These are phyloP conservation scores for Shiraia bambusicola DNA, from an alignment of 2,329 filamentous ascomycete species.

Conservation along the genomic window DNA sequence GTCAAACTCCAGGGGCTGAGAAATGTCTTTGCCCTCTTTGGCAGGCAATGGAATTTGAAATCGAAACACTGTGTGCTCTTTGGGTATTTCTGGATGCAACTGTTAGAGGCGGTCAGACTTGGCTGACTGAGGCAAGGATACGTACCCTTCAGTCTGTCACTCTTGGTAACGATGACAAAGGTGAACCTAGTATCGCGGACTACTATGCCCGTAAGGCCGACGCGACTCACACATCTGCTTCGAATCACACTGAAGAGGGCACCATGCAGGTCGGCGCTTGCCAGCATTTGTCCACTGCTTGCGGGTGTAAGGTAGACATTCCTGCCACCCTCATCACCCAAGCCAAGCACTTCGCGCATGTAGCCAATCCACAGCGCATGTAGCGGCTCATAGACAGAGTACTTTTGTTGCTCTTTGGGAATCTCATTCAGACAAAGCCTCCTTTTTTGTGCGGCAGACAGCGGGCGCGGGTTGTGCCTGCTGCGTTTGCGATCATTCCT, in stretches of 20 bases:
- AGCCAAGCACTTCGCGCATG: constrained; percentile 75
- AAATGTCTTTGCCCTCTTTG: constrained; percentile 21
- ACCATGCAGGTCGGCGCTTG: constrained; percentile 87
- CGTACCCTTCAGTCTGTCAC: constrained; percentile 68
- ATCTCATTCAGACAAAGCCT: constrained; percentile 72
- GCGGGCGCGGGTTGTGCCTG: constrained; percentile 62
- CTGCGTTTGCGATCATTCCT: constrained; percentile 23
- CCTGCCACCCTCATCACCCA: constrained; percentile 44
- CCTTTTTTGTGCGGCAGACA: constrained; percentile 79
- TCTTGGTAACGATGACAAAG: constrained; percentile 77
- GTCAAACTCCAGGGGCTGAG: constrained; percentile 70
- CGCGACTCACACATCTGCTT: constrained; percentile 76
- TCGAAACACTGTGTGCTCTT: constrained; percentile 84
- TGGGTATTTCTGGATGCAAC: constrained; percentile 65
- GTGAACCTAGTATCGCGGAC: constrained; percentile 84
- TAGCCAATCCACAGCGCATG: constrained; percentile 82
- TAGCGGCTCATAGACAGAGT: constrained; percentile 74
- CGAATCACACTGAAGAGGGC: constrained; percentile 79
- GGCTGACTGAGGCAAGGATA: constrained; percentile 7
- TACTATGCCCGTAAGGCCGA: constrained; percentile 83
- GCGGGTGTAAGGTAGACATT: constrained; percentile 56
- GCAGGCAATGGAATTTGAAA: constrained; percentile 63
- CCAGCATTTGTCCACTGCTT: constrained; percentile 70
- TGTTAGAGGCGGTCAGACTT: constrained; percentile 5
- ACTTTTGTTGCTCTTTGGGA: constrained; percentile 67